Base-by-base conservation (phyloP, 306 rosid species). In the Urtica urens region DNA sequence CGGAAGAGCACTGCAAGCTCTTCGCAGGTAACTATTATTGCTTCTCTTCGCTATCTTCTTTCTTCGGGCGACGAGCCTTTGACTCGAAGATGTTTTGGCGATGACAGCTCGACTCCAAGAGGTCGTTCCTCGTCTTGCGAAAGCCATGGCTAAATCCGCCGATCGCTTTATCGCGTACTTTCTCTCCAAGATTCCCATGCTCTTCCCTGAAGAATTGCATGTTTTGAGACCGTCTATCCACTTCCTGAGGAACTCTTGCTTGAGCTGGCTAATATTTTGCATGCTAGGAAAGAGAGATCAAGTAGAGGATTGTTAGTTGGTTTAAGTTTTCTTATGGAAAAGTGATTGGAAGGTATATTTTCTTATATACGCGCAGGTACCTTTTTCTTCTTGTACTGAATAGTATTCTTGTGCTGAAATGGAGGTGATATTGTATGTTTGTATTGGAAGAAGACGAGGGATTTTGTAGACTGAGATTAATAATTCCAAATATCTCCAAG, bases 111-210 rank as follows among this genome's bases (percentile, higher is more conserved):
- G 74, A 72, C 94, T 82, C 96, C 96, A 87, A 1, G 34, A 49
- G 5, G 80, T 75, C 23, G 49, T 38, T 27, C 75, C 62, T 38
- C 65, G 69, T 59, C 83, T 66, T 0, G 94, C 45, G 1, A 76
- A 69, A 46, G 96, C 96, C 82, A 79, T 87, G 70, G 96, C 96
- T 22, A 82, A 42, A 59, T 87, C 80, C 10, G 96, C 92, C 0
- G 94, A 75, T 0, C 71, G 49, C 73, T 87, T 87, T 61, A 87
- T 82, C 17, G 80, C 94, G 7, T 75, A 70, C 55, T 77, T 79
- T 40, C 87, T 82, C 65, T 82, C 84, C 56, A 71, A 3, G 26
- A 72, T 31, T 49, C 43, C 75, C 87, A 75, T 82, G 45, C 48
- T 71, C 42, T 62, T 64, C 20, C 70, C 75, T 16, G 78, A 17